These are phyloP conservation scores for Asterophora lycoperdoides DNA, from an alignment of 768 basidiomycete genomes.

Conservation along the genomic window DNA sequence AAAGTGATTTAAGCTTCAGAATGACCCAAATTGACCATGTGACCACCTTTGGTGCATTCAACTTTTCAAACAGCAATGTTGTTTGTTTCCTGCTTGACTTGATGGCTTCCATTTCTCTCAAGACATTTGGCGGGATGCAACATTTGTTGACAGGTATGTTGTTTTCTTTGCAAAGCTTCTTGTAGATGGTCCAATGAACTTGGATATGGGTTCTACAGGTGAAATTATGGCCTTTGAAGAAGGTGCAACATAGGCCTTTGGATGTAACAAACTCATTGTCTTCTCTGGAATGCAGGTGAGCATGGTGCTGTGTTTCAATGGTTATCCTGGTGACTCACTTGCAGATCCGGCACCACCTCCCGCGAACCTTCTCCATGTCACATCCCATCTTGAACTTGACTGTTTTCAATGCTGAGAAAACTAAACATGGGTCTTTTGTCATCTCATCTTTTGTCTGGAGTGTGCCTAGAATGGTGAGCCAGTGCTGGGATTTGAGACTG, in stretches of 20 bases:
- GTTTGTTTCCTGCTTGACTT: neutral
- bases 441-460: no score
- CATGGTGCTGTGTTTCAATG: no score
- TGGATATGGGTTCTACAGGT: neutral
- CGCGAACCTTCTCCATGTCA: neutral
- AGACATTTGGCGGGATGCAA: neutral
- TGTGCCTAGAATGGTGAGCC: no score
- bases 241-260: neutral
- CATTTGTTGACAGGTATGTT: neutral
- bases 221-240: slow-evolving; percentile 2
- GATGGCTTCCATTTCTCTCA: neutral
- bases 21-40: no score
- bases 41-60: neutral
- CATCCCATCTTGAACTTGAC: slow-evolving; percentile 12
- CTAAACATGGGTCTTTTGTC: neutral
- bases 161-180: neutral
- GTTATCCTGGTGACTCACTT: neutral
- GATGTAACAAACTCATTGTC: neutral
- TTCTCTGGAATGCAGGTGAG: neutral
- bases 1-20: no score
- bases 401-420: slow-evolving; percentile 7
- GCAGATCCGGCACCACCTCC: slow-evolving; percentile 1
- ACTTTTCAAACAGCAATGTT: neutral
- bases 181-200: neutral
- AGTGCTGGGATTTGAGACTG: neutral